A percentile compares a stretch with the other conserved stretches of the same genome.
These are phyloP conservation scores for Vitis hybrid DNA, from an alignment of 177 flowering plant genomes.

Conservation along the genomic window DNA sequence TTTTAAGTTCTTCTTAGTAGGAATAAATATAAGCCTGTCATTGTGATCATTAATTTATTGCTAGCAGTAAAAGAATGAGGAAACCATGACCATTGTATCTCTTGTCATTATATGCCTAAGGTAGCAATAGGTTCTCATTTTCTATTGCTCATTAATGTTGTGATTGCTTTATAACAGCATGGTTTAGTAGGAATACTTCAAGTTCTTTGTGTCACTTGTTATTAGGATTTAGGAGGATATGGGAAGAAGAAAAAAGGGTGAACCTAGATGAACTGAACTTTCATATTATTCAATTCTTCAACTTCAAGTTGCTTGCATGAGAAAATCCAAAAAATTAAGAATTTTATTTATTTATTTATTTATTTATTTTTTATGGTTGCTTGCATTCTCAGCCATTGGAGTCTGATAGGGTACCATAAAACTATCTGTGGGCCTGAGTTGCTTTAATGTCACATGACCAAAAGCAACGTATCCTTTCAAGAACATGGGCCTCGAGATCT, in stretches of 20 bases:
- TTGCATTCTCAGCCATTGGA: slow-evolving; percentile 17
- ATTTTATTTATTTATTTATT: neutral
- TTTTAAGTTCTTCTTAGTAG: too few relatives aligned
- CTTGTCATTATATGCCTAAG: too few relatives aligned
- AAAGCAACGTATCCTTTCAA: slow-evolving; percentile 21
- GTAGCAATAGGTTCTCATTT: too few relatives aligned
- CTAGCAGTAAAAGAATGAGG: too few relatives aligned
- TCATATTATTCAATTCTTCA: neutral
- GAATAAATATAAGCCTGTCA: too few relatives aligned
- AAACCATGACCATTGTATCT: too few relatives aligned
- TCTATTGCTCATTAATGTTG: too few relatives aligned
- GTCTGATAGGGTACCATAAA: slow-evolving; percentile 10
- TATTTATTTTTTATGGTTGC: slow-evolving; percentile 7
- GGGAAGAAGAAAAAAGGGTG: neutral
- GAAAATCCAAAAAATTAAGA: neutral
- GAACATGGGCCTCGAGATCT: slow-evolving; percentile 21
- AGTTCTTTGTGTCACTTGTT: neutral
- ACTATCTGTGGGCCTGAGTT: slow-evolving; percentile 22
- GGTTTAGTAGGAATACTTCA: neutral
- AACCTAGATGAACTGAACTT: neutral
- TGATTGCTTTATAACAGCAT: neutral
- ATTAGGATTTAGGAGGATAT: neutral
- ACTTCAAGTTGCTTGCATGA: neutral
- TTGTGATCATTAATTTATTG: too few relatives aligned
- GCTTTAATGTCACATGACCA: slow-evolving; percentile 24